Percentiles rank a stretch among this genome's conserved stretches.
These are phyloP conservation scores for Nelumbo lutea DNA, from an alignment of 164 flowering plant genomes.

Conservation along the genomic window DNA sequence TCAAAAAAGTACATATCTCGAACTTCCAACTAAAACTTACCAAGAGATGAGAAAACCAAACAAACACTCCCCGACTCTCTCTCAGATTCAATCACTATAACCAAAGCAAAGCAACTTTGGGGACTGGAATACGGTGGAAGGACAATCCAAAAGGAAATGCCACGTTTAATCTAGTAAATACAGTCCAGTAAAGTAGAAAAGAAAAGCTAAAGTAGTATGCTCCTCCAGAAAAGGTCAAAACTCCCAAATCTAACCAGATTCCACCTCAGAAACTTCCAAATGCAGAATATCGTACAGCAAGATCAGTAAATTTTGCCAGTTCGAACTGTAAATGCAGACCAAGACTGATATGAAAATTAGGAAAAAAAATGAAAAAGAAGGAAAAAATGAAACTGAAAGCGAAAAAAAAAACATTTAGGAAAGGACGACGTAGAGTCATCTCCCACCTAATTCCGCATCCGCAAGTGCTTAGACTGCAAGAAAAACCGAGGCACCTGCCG, in stretches of 20 bases:
- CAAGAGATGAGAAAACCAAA: neutral
- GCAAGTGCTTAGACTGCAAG: constrained; percentile 17
- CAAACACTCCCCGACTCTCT: constrained; percentile 2
- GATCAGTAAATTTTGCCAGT: neutral
- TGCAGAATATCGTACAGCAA: neutral
- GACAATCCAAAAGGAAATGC: constrained; percentile 21
- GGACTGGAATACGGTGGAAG: neutral
- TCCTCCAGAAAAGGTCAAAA: constrained; percentile 8
- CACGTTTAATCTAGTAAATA: constrained; percentile 17
- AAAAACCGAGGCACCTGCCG: constrained; percentile 10
- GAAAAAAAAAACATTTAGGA: neutral
- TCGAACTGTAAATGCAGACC: neutral
- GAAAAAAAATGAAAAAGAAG: neutral
- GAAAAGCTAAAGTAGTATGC: constrained; percentile 1
- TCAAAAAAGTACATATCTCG: constrained; percentile 1
- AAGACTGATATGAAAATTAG: neutral
- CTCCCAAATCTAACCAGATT: constrained; percentile 4
- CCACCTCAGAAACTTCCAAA: constrained; percentile 6
- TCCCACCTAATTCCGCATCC: constrained; percentile 22
- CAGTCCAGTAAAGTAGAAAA: neutral
- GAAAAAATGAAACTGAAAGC: neutral
- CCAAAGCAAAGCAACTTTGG: neutral
- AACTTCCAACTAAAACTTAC: constrained; percentile 9
- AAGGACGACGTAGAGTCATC: constrained; percentile 10
- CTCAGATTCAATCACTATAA: constrained; percentile 12